phyloP scores from a whole-genome alignment of 257 asterid genomes.

The Echium plantagineum region DNA sequence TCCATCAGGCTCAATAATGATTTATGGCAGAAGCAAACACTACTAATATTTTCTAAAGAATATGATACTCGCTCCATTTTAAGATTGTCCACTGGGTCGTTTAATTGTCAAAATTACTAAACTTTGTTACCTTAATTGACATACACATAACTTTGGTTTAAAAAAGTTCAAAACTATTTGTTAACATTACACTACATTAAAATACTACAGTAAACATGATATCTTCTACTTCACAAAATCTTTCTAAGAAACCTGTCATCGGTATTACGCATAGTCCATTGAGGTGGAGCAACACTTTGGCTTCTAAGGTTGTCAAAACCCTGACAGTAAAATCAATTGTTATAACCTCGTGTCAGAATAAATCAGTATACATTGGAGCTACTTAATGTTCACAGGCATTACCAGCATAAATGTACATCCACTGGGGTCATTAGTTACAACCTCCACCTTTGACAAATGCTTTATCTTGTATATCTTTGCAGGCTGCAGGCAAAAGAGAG shows the following conservation, averaged over 20 bases:
- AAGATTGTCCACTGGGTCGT: too few relatives aligned
- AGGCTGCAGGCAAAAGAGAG: constrained; percentile 29
- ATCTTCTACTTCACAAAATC: neutral
- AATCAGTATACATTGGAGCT: constrained; percentile 4
- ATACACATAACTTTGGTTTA: too few relatives aligned
- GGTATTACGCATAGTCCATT: constrained; percentile 97
- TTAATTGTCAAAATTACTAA: too few relatives aligned
- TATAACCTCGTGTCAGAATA: constrained; percentile 8
- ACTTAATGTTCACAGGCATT: constrained; percentile 8
- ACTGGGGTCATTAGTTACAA: constrained; percentile 81
- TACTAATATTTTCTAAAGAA: neutral
- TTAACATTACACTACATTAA: too few relatives aligned
- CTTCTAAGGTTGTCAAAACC: constrained; percentile 94
- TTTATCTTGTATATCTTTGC: constrained; percentile 88
- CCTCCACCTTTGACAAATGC: constrained; percentile 95
- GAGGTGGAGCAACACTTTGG: constrained; percentile 95
- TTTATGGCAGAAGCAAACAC: neutral
- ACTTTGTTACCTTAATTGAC: too few relatives aligned
- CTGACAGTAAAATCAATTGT: constrained; percentile 28
- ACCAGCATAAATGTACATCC: constrained; percentile 98
- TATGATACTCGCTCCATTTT: too few relatives aligned
- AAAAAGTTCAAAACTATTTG: too few relatives aligned
- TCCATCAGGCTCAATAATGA: too few relatives aligned
- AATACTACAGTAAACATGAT: neutral
- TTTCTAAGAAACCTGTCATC: constrained; percentile 68